phyloP scores from a whole-genome alignment of 2,329 filamentous ascomycete genomes.

The Coniochaeta sp. region DNA sequence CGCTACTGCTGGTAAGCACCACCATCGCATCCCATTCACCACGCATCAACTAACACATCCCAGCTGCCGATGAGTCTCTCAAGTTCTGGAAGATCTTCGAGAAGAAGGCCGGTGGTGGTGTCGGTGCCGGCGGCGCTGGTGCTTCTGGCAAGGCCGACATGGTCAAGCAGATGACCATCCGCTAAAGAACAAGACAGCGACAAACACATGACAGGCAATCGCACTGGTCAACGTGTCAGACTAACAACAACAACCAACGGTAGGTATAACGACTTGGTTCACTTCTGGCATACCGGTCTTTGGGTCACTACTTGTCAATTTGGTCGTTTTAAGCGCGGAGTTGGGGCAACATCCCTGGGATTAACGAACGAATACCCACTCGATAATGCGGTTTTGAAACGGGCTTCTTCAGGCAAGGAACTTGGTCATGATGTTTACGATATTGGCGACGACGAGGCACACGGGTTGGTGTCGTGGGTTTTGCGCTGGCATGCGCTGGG shows the following conservation, averaged over 20 bases:
- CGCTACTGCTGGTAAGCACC: conserved; percentile 69
- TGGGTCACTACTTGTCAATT: conserved; percentile 31
- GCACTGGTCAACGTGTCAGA: conserved; percentile 7
- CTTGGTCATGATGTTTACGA: conserved; percentile 15
- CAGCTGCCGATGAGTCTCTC: conserved; percentile 87
- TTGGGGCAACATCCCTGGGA: conserved; percentile 34
- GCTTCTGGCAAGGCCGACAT: conserved; percentile 74
- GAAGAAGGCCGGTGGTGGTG: conserved; percentile 79
- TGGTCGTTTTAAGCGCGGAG: conserved; percentile 40
- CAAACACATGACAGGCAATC: conserved; percentile 6
- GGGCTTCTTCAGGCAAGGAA: conserved; percentile 8
- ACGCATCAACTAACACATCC: conserved; percentile 19
- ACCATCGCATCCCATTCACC: not conserved
- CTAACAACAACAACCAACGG: conserved; percentile 24
- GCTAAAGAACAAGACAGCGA: conserved; percentile 40
- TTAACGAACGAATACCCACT: not conserved
- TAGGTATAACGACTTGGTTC: conserved; percentile 34
- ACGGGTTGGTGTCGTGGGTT: conserved; percentile 1
- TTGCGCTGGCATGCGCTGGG: conserved; percentile 2
- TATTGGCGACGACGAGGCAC: not conserved
- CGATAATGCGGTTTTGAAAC: not conserved
- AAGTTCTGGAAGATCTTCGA: conserved; percentile 99
- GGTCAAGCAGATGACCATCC: conserved; percentile 93
- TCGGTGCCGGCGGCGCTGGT: conserved; percentile 57
- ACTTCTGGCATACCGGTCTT: conserved; percentile 27